phyloP scores from a whole-genome alignment of 805 yeast genomes.

The Hanseniaspora mollemarum region DNA sequence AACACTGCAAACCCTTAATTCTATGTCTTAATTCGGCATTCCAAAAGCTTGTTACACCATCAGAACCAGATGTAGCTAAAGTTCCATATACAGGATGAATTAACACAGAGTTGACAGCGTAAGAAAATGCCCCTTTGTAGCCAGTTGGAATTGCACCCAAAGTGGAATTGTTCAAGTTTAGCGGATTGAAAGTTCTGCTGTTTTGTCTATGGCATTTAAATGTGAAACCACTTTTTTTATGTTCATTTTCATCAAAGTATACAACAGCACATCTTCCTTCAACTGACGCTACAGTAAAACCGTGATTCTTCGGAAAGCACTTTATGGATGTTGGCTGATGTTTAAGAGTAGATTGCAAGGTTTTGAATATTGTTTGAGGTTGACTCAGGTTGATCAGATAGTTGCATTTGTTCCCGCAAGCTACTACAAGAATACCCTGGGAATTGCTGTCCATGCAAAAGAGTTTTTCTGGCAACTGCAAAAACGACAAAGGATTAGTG shows the following conservation, averaged over 20 bases:
- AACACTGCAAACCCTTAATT: constrained; percentile 63
- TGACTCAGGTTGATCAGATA: constrained; percentile 64
- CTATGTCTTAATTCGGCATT: constrained; percentile 86
- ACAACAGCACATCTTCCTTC: constrained; percentile 95
- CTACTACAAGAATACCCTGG: constrained; percentile 78
- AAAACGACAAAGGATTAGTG: constrained; percentile 53
- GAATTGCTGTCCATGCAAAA: constrained; percentile 78
- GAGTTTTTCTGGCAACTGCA: constrained; percentile 79
- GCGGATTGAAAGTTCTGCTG: constrained; percentile 17
- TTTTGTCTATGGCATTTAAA: constrained; percentile 86
- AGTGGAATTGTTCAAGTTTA: constrained; percentile 27
- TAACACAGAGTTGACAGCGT: constrained; percentile 64
- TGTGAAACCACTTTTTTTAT: constrained; percentile 62
- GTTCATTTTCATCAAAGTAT: constrained; percentile 75
- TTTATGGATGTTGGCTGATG: constrained; percentile 75
- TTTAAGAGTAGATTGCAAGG: constrained; percentile 64
- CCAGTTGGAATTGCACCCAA: constrained; percentile 42
- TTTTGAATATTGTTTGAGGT: constrained; percentile 73
- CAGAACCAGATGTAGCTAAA: constrained; percentile 86
- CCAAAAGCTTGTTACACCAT: constrained; percentile 91
- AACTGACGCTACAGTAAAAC: constrained; percentile 82
- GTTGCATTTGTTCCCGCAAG: constrained; percentile 73
- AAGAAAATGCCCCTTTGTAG: constrained; percentile 40
- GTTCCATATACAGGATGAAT: constrained; percentile 90
- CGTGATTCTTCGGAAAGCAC: constrained; percentile 85